Percentiles rank a stretch among this genome's conserved stretches.
Conservation (phyloP, 208 protist genomes). For the Acanthamoeba royreba region DNA sequence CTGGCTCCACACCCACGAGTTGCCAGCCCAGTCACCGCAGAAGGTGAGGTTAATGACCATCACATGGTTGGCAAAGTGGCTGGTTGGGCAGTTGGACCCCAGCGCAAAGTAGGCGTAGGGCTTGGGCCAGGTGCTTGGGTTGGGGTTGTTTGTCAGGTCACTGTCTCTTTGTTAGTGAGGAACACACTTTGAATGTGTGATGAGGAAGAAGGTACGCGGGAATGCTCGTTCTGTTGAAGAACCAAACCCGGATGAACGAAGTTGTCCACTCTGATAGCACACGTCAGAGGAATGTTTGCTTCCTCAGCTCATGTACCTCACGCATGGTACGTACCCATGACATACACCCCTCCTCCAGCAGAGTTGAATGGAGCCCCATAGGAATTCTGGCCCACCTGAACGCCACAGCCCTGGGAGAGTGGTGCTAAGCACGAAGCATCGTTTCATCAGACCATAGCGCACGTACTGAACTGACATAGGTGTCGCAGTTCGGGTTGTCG, state of each 20-base stretch:
- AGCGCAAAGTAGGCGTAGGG: background rate
- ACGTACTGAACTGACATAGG: too few relatives aligned
- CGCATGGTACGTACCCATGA: background rate
- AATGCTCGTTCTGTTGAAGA: background rate
- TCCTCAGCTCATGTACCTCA: too few relatives aligned
- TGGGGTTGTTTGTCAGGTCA: background rate
- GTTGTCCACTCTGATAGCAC: background rate
- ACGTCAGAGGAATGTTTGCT: background rate
- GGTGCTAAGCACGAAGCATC: too few relatives aligned
- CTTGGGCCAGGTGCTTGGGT: background rate
- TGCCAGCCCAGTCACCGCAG: background rate
- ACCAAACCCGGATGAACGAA: background rate
- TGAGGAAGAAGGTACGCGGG: background rate
- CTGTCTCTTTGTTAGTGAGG: background rate
- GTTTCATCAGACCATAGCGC: too few relatives aligned
- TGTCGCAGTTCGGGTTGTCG: too few relatives aligned
- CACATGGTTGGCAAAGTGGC: background rate
- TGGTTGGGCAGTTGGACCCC: background rate
- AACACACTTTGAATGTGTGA: background rate
- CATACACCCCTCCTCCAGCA: background rate
- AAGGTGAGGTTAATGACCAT: background rate
- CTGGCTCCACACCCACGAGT: background rate
- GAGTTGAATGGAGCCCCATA: background rate
- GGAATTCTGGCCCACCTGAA: background rate
- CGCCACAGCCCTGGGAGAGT: background rate